Evolutionary conservation across 192 early-diverging fungal species (phyloP).

Genomic region (Gryganskiella cystojenkinii): DNA sequence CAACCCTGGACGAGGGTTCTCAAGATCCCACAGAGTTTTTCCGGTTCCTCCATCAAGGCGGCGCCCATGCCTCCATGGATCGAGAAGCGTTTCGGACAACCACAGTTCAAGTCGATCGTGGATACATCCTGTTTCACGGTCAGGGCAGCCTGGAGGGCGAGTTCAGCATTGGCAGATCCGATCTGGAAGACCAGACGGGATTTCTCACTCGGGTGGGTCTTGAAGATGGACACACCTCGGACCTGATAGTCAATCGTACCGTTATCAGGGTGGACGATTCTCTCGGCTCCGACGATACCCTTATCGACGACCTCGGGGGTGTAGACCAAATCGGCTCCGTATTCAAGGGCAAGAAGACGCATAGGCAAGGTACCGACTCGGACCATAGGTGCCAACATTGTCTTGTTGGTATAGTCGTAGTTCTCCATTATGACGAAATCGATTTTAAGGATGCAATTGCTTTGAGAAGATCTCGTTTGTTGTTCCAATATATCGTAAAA

Average conservation of each 20-base stretch:
- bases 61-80: constrained; percentile 95
- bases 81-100: constrained; percentile 97
- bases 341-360: constrained; percentile 83
- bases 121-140: constrained; percentile 88
- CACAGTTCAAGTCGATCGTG: constrained; percentile 97
- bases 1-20: constrained; percentile 75
- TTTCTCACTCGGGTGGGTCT: constrained; percentile 83
- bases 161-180: constrained; percentile 88
- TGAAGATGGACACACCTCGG: constrained; percentile 73
- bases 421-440: constrained; percentile 26
- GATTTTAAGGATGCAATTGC: no score
- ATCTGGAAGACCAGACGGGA: constrained; percentile 89
- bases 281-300: constrained; percentile 76
- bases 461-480: no score
- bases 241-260: constrained; percentile 82
- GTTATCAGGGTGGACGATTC: constrained; percentile 82
- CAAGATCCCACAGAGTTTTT: constrained; percentile 82
- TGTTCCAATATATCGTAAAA: no score
- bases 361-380: constrained; percentile 92
- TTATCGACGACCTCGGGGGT: constrained; percentile 92
- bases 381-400: constrained; percentile 95
- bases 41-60: constrained; percentile 86
- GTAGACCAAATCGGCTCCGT: constrained; percentile 96
- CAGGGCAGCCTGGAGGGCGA: constrained; percentile 87
- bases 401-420: constrained; percentile 61